Base-by-base conservation (phyloP, 768 basidiomycete genomes). In the Kwoniella mangroviensis region DNA sequence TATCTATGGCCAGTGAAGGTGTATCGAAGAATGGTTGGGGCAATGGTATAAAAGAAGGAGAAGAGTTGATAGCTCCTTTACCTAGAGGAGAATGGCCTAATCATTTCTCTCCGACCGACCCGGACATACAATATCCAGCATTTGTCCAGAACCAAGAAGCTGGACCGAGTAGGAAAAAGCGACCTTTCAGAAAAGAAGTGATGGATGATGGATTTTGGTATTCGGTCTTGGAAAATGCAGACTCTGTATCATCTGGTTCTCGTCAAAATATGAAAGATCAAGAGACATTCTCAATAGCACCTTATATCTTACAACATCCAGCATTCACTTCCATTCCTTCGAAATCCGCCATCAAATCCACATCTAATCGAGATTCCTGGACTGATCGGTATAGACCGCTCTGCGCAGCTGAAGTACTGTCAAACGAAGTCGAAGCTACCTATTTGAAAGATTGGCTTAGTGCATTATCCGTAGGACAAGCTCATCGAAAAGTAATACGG, bases 361-460 rank as follows among this genome's bases (percentile, higher is more conserved):
- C 9, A n/a, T 62, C 73, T 15, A 70, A 75, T 34, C 68, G 73
- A 24, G 77, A 80, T 15, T 62, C 79, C 3, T 84, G 83, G 83
- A 65, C 67, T 34, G 82, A 84, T 58, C 67, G 73, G 24, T 84
- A 79, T 63, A 71, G 75, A 56, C 83, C 83, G 4, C 63, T 56
- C 4, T 17, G 28, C 0, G 75, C 82, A 2, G 19, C 62, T 9
- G 73, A 84, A 61, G 79, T 83, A 3, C 70, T 84, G 10, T 79
- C 77, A 4, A 84, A 83, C 70, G 79, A 80, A 56, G 52, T 64
- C 5, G 81, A 82, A 66, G 75, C 82, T 12, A 65, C 68, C 1
- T 84, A 84, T 63, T 75, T 83, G 13, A 73, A 74, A 6, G 78
- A 81, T 24, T 84, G 83, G 83, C 70, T 84, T 1, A 52, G 60